These are phyloP conservation scores for Pythium grandisporangium DNA, from an alignment of 352 stramenopile genomes.

Conservation along the genomic window DNA sequence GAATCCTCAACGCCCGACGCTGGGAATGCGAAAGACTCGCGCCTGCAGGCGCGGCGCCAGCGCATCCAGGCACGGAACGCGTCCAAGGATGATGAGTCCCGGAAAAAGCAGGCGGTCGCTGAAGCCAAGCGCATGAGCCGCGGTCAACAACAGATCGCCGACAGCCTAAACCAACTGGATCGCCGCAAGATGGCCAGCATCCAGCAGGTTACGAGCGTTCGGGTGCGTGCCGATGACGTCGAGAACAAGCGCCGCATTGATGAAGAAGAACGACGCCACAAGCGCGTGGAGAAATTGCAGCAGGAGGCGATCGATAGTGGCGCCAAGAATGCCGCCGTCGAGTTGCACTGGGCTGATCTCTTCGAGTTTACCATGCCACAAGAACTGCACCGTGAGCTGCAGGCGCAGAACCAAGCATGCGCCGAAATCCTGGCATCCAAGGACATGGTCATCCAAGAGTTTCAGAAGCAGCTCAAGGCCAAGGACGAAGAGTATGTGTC, in stretches of 20 bases:
- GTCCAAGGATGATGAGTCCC: conserved; percentile 69
- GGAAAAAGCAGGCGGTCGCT: conserved; percentile 51
- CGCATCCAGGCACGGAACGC: conserved; percentile 74
- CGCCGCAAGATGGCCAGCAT: conserved; percentile 71
- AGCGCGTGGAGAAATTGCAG: conserved; percentile 79
- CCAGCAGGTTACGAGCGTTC: conserved; percentile 87
- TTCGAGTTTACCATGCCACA: conserved; percentile 92
- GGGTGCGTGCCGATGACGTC: conserved; percentile 82
- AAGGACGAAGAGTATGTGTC: conserved; percentile 96
- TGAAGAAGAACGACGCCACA: conserved; percentile 85
- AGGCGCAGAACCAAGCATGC: conserved; percentile 83
- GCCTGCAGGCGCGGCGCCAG: conserved; percentile 49
- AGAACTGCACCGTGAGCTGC: conserved; percentile 87
- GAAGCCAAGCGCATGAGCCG: conserved; percentile 63
- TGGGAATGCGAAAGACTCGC: conserved; percentile 43
- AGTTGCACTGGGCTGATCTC: conserved; percentile 89
- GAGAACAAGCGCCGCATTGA: conserved; percentile 86
- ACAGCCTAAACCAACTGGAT: conserved; percentile 73
- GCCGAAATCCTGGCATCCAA: conserved; percentile 89
- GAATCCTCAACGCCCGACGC: conserved; percentile 21
- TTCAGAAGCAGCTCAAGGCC: conserved; percentile 86
- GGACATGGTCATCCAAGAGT: conserved; percentile 82
- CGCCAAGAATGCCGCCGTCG: conserved; percentile 89
- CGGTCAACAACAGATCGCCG: conserved; percentile 65
- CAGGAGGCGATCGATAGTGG: conserved; percentile 87